Percentiles rank a stretch among this genome's conserved stretches.
These are phyloP conservation scores for Parsonsia alboflavescens DNA, from an alignment of 257 asterid genomes.

Conservation along the genomic window DNA sequence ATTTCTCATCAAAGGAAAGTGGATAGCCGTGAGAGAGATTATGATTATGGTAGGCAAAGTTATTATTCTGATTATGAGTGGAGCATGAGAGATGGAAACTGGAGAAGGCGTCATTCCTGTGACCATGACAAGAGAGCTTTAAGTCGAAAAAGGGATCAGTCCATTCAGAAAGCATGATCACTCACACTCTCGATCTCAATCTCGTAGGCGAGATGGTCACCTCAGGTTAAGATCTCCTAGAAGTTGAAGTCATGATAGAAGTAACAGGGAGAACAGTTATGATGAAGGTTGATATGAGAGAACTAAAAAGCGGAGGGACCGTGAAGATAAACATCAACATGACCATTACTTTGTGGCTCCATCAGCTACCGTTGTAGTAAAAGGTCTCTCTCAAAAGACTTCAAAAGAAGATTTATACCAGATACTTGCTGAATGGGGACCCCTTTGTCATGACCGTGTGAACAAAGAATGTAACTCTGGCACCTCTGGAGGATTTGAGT, in stretches of 20 bases:
- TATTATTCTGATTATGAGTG: too few relatives aligned
- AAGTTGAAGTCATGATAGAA: constrained; percentile 73
- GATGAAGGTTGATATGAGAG: constrained; percentile 70
- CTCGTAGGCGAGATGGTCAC: constrained; percentile 69
- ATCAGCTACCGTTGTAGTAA: constrained; percentile 91
- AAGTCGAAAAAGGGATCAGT: constrained; percentile 82
- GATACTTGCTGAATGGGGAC: too few relatives aligned
- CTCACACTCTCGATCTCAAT: too few relatives aligned
- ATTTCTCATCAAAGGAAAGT: constrained; percentile 52
- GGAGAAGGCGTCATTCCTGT: constrained; percentile 79
- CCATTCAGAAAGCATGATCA: too few relatives aligned
- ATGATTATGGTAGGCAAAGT: too few relatives aligned
- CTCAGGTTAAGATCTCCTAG: constrained; percentile 88
- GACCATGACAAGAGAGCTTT: constrained; percentile 74
- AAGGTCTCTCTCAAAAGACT: constrained; percentile 94
- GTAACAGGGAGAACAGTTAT: constrained; percentile 80
- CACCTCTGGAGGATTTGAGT: too few relatives aligned
- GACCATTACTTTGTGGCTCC: constrained; percentile 76
- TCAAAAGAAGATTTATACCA: constrained; percentile 93
- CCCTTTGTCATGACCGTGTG: too few relatives aligned
- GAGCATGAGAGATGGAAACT: too few relatives aligned
- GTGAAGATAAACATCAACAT: too few relatives aligned
- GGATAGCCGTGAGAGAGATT: too few relatives aligned
- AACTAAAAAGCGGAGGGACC: constrained; percentile 76
- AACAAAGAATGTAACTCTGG: too few relatives aligned